phyloP scores from a whole-genome alignment of 148 eudicot species.

The Euryodendron excelsum region DNA sequence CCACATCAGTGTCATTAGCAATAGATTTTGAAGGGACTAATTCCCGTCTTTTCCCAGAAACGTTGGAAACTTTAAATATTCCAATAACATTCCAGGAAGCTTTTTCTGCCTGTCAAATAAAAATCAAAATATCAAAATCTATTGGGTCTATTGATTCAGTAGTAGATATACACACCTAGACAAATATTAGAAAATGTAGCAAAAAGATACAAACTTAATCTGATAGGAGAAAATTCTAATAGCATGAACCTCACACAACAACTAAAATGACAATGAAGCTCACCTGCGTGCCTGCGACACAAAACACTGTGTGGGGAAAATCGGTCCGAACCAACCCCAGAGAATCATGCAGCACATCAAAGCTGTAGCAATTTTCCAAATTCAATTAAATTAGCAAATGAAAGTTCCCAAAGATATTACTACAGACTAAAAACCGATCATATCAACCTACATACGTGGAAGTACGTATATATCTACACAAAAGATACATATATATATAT shows the following conservation, averaged over 20 bases:
- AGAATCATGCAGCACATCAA: slow-evolving; percentile 75
- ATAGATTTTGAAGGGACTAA: slow-evolving; percentile 48
- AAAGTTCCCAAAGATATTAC: neutral
- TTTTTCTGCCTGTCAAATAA: slow-evolving; percentile 58
- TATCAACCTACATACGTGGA: no score
- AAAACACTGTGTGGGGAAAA: slow-evolving; percentile 79
- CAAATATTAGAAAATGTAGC: neutral
- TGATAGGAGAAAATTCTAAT: neutral
- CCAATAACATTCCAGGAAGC: slow-evolving; percentile 65
- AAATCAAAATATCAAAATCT: neutral
- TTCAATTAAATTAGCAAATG: neutral
- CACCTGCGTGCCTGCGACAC: slow-evolving; percentile 89
- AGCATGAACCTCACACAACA: no score
- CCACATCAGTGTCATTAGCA: slow-evolving; percentile 61
- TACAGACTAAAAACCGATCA: neutral
- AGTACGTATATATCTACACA: neutral
- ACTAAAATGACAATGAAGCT: no score
- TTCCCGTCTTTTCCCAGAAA: slow-evolving; percentile 75
- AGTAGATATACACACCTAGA: neutral
- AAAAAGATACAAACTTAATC: neutral
- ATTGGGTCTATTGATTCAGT: neutral
- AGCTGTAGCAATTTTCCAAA: slow-evolving; percentile 44
- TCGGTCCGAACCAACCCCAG: slow-evolving; percentile 79
- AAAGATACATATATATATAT: no score
- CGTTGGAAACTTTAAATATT: slow-evolving; percentile 70